Evolutionary conservation across 73 alveolate species (phyloP), one percentile per base, ranked within the genome.

Genomic region (Uronychia setigera): DNA sequence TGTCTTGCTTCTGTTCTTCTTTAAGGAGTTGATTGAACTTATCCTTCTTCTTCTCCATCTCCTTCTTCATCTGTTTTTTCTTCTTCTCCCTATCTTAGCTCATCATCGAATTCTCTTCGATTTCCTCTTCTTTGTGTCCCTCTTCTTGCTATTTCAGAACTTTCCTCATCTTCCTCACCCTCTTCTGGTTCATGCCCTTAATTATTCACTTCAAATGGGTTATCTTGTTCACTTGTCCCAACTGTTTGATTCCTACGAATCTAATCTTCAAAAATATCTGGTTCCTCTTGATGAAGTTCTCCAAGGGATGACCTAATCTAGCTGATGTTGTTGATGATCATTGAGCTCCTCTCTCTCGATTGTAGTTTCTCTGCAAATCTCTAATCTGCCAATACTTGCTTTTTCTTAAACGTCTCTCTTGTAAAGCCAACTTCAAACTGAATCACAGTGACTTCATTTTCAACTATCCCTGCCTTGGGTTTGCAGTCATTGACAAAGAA

Each of bases 351-450:
- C 25, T 82, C 89, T 82, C 89, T 60, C 11, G 60, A 9, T 74
- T 82, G 58, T 25, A 82, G 30, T 77, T 82, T 82, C 75, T 82
- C 89, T 26, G 89, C 89, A 74, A 82, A 74, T 32, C 89, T 82
- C 83, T 82, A 32, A 74, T 82, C 89, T 13, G 89, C 89, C 32
- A 82, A 26, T 0, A 74, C 89, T 74, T 82, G 67, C 78, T 82
- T 82, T 31, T 74, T 82, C 77, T 82, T 82, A 74, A 82, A 82
- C 5, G 58, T 32, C 58, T 82, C 89, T 74, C 83, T 60, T 26
- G 84, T 82, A 29, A 82, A 82, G 75, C 89, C 89, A 31, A 74
- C 82, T 74, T 82, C 89, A 80, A 82, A 28, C 29, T 82, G 82
- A 33, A 82, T 60, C 26, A 82, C 32, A n/a, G 89, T 82, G 5